Evolutionary conservation across 163 green algal genomes (phyloP), one percentile per base, ranked within the genome.

Genomic region (Chlamydomonas reinhardtii): DNA sequence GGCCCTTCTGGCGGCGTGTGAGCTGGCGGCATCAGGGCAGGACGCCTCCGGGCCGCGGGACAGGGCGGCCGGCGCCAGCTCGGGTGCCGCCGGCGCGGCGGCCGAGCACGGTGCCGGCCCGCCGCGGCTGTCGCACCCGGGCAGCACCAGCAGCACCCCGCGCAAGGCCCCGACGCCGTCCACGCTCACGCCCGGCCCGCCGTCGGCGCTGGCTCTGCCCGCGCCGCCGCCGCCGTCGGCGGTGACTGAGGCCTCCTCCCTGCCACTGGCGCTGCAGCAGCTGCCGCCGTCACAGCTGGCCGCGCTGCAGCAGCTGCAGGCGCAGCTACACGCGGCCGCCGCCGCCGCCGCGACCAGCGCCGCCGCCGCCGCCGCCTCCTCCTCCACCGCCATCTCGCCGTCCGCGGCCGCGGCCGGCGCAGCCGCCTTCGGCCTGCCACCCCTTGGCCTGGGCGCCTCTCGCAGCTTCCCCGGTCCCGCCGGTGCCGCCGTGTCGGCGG

Each of bases 21-120:
- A 90, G 73, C 72, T 90, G 34, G 86, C 73, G 24, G 86, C 78
- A 14, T 56, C 48, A 0, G 86, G 87, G 65, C 78, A 84, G 64
- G 86, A 90, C 24, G 34, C 80, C 48, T 56, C 48, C 12, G 48
- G 48, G 11, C 48, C 48, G 0, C 17, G 8, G 25, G 11, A n/a
- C 17, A 43, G 15, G 29, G 27, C 72, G 5, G 34, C 52, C 4
- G 29, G 2, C 35, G n/a, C 12, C 35, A 35, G n/a, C 20, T 11
- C 9, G 48, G 52, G 15, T 37, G 64, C 39, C 6, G 64, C 24
- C 12, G 62, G 52, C 2, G 29, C n/a, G 16, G 25, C 79, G 14
- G 25, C 25, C 2, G 24, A n/a, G 32, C 29, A 43, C 59, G 59
- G 59, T 1, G 11, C 8, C 22, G 59, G 59, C 27, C 66, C 77